Evolutionary conservation across 2,329 filamentous ascomycete genomes (phyloP), one percentile per base, ranked within the genome.

Genomic region (Emergomyces africanus): DNA sequence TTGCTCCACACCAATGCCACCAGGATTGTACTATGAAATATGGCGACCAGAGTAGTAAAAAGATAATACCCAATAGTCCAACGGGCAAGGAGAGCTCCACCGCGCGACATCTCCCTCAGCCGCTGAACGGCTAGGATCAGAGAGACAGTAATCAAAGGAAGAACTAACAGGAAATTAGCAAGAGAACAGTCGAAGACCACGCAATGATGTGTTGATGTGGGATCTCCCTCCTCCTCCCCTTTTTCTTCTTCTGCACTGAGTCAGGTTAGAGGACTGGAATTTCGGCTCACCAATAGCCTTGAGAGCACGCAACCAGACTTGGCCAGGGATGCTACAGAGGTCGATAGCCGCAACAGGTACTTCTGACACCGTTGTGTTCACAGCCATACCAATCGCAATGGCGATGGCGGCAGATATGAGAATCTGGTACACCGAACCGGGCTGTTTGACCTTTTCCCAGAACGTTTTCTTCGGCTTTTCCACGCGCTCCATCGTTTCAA

Each of bases 11-110:
- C 75, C 0, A 79, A 69, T 2, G 73, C 72, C 48, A 75, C 75
- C 51, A 80, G 68, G 46, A 81, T 71, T 59, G 73, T 75, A 41
- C 73, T 77, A 59, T 79, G 71, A 0, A 76, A 68, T 51, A 81
- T 77, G 61, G 79, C 78, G 12, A 80, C 50, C 6, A 80, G 62
- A 0, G 79, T 81, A 2, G 79, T 81, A 23, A 72, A 23, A 15
- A 81, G 63, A 53, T 81, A 81, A 68, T 78, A 81, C 18, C 72
- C 71, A 23, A 81, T 71, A 0, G 78, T 79, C 75, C 74, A 80
- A 30, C 66, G 68, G n/a, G 78, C 79, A 0, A 81, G 72, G 56
- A 68, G 68, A 12, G 70, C 72, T 6, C 74, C 78, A 14, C 75
- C 73, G 10, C 72, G 65, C 12, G 75, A 69, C 74, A 81, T 78